Evolutionary conservation across 345 rosid genomes (phyloP).

Genomic region (Tarenaya hassleriana): DNA sequence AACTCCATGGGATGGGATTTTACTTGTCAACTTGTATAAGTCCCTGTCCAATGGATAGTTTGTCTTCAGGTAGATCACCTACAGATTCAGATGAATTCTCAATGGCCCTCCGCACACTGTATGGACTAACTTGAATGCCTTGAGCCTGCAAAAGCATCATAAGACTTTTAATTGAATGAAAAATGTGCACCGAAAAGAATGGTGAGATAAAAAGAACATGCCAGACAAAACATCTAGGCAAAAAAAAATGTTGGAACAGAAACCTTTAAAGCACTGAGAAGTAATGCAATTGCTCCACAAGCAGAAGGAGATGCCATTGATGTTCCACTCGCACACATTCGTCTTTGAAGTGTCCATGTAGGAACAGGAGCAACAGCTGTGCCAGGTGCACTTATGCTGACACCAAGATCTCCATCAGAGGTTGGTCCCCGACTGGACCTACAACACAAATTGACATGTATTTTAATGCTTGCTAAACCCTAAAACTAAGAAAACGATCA

Average conservation of each 20-base stretch:
- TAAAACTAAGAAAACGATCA: slow-evolving; percentile 21
- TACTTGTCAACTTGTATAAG: slow-evolving; percentile 97
- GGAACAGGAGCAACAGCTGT: slow-evolving; percentile 99
- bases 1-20: slow-evolving; percentile 23
- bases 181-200: slow-evolving; percentile 11
- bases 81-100: slow-evolving; percentile 77
- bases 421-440: slow-evolving; percentile 99
- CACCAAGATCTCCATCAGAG: slow-evolving; percentile 95
- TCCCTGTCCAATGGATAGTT: slow-evolving; percentile 85
- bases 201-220: slow-evolving; percentile 12
- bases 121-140: slow-evolving; percentile 76
- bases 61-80: slow-evolving; percentile 71
- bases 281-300: slow-evolving; percentile 91
- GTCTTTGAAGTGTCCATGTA: slow-evolving; percentile 95
- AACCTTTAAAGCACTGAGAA: slow-evolving; percentile 96
- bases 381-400: slow-evolving; percentile 94
- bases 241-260: slow-evolving; percentile 21
- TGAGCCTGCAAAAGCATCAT: slow-evolving; percentile 52
- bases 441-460: slow-evolving; percentile 28
- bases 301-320: slow-evolving; percentile 99
- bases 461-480: slow-evolving; percentile 17
- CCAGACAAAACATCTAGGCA: slow-evolving; percentile 10
- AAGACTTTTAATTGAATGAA: slow-evolving; percentile 20
- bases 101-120: slow-evolving; percentile 75
- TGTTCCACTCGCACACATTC: slow-evolving; percentile 98